These are phyloP conservation scores for Lepidium africanum DNA, from an alignment of 345 rosid genomes.

Conservation along the genomic window DNA sequence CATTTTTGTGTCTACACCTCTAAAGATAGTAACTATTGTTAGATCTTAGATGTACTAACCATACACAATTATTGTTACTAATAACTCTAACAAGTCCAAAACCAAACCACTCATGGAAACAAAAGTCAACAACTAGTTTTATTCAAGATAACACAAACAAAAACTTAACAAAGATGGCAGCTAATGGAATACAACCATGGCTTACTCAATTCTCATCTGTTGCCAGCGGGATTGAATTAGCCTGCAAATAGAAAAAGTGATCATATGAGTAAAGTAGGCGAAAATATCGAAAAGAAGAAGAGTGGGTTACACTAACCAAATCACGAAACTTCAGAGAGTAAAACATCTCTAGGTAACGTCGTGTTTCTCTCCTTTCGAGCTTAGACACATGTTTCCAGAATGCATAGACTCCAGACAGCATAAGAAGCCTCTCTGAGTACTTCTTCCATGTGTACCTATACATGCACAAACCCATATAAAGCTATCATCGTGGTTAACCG, in stretches of 20 bases:
- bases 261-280: neutral
- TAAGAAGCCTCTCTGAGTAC: conserved; percentile 49
- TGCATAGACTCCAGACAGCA: conserved; percentile 46
- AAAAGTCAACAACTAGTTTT: neutral
- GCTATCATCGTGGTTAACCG: neutral
- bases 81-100: neutral
- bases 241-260: conserved; percentile 20
- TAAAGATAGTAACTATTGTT: neutral
- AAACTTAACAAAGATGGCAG: neutral
- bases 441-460: conserved; percentile 54
- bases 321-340: conserved; percentile 47
- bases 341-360: conserved; percentile 55
- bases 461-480: neutral
- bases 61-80: neutral
- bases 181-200: neutral
- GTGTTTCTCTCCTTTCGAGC: conserved; percentile 47
- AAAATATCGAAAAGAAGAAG: neutral
- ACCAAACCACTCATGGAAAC: neutral
- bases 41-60: neutral
- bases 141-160: conserved; percentile 6
- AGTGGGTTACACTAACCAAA: conserved; percentile 34
- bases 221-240: conserved; percentile 34
- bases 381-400: conserved; percentile 62
- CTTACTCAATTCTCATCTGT: conserved; percentile 24
- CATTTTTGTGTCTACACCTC: neutral